Evolutionary conservation across 73 alveolate species (phyloP).

Genomic region (Blepharisma japonicum): DNA sequence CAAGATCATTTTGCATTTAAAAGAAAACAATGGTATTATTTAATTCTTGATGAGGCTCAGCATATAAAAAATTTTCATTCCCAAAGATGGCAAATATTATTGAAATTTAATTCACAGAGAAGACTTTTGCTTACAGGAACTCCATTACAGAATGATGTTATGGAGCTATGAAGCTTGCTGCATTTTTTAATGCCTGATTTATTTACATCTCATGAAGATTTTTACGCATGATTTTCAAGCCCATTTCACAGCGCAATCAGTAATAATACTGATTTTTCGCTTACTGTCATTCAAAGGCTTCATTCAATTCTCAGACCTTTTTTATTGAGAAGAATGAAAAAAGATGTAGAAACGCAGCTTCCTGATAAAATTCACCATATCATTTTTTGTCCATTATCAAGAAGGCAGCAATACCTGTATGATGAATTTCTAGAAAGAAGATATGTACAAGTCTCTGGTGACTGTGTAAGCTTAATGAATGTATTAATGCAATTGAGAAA

Average conservation of each 20-base stretch:
- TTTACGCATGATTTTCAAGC: conserved; percentile 74
- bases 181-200: conserved; percentile 99
- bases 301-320: conserved; percentile 96
- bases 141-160: conserved; percentile 98
- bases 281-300: conserved; percentile 80
- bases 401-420: conserved; percentile 95
- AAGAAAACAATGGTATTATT: conserved; percentile 98
- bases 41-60: conserved; percentile 99
- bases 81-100: conserved; percentile 97
- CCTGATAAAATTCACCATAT: conserved; percentile 96
- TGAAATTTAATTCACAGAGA: conserved; percentile 95
- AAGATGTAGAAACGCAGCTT: conserved; percentile 97
- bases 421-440: conserved; percentile 96
- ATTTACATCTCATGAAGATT: conserved; percentile 61
- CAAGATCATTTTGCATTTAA: conserved; percentile 94
- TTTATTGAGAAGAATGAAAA: conserved; percentile 94
- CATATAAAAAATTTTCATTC: conserved; percentile 97
- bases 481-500: conserved; percentile 96
- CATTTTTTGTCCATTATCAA: conserved; percentile 87
- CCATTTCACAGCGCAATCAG: conserved; percentile 88
- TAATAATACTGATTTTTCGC: conserved; percentile 67
- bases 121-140: conserved; percentile 98
- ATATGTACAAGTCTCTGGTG: conserved; percentile 77
- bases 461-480: conserved; percentile 94
- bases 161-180: conserved; percentile 99